phyloP scores from a whole-genome alignment of 345 rosid species.

The Sisymbrium irio region DNA sequence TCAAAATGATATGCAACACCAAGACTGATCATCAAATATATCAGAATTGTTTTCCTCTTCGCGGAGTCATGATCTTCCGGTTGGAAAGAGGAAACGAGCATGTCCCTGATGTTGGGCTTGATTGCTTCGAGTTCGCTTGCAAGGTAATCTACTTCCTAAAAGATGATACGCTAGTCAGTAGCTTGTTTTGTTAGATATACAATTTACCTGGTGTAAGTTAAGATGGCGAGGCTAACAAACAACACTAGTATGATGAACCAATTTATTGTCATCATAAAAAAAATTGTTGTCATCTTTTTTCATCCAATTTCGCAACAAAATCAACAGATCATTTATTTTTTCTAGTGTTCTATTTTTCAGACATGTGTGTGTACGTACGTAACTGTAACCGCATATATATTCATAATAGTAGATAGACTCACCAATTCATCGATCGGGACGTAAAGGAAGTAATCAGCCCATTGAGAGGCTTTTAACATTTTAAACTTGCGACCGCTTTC shows the following conservation, averaged over 20 bases:
- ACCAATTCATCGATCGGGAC: not conserved
- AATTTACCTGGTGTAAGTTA: not conserved
- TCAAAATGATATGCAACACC: constrained; percentile 10
- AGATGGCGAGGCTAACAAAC: not conserved
- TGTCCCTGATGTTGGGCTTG: not conserved
- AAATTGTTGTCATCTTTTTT: not conserved
- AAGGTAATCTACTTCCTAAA: constrained; percentile 6
- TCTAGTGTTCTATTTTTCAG: not conserved
- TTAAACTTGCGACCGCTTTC: not conserved
- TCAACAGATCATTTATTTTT: not conserved
- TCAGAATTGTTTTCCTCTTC: not conserved
- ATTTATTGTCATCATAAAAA: not conserved
- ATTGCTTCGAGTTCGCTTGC: not conserved
- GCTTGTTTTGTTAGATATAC: not conserved
- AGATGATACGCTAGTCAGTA: not conserved
- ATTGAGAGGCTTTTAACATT: not conserved
- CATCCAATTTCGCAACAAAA: not conserved
- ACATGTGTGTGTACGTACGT: too few relatives aligned
- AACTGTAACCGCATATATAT: too few relatives aligned
- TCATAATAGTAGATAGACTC: not conserved
- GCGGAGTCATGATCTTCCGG: not conserved
- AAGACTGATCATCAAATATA: not conserved
- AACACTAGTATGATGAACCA: too few relatives aligned
- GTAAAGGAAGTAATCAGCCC: not conserved
- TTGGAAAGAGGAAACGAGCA: not conserved